A percentile compares a stretch with the other conserved stretches of the same genome.
Evolutionary conservation across 2,329 filamentous ascomycete species (phyloP).

Genomic region (Helotiales sp.): DNA sequence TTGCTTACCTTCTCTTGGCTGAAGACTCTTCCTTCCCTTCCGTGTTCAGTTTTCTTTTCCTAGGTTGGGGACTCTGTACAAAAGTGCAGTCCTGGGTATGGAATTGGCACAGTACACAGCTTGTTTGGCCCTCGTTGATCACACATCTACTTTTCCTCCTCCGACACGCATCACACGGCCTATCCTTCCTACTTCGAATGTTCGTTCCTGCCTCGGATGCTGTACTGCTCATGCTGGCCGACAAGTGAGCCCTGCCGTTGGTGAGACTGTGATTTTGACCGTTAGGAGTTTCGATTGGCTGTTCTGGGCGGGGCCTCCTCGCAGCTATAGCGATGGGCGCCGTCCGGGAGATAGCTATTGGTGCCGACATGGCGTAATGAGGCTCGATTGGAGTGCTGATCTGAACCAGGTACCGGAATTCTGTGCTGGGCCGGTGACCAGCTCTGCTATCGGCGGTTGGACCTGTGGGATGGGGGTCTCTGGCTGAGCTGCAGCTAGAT

Average conservation of each 20-base stretch:
- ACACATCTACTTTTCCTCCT: slow-evolving; percentile 78
- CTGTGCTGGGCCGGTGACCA: slow-evolving; percentile 38
- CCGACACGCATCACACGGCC: slow-evolving; percentile 75
- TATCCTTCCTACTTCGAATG: slow-evolving; percentile 53
- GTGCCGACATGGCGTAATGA: slow-evolving; percentile 48
- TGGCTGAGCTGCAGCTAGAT: slow-evolving; percentile 33
- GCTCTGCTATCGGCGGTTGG: slow-evolving; percentile 35
- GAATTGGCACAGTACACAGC: slow-evolving; percentile 78
- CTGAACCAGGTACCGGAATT: slow-evolving; percentile 35
- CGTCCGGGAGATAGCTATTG: slow-evolving; percentile 61
- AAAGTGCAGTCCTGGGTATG: slow-evolving; percentile 81
- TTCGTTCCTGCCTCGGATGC: slow-evolving; percentile 55
- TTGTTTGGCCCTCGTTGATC: slow-evolving; percentile 73
- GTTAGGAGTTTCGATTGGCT: slow-evolving; percentile 31
- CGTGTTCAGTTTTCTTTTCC: slow-evolving; percentile 78
- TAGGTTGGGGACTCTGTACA: slow-evolving; percentile 74
- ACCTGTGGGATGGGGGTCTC: slow-evolving; percentile 26
- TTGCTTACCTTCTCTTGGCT: slow-evolving; percentile 69
- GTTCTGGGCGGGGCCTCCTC: slow-evolving; percentile 54
- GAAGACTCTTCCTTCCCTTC: slow-evolving; percentile 59
- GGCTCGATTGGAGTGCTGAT: slow-evolving; percentile 34
- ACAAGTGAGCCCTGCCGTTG: slow-evolving; percentile 38
- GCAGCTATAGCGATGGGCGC: slow-evolving; percentile 70
- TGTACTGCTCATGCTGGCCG: slow-evolving; percentile 56
- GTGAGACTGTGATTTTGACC: slow-evolving; percentile 16